Evolutionary conservation across 192 early-diverging fungal genomes (phyloP), one percentile per base, ranked within the genome.

Genomic region (Umbelopsis vinacea): DNA sequence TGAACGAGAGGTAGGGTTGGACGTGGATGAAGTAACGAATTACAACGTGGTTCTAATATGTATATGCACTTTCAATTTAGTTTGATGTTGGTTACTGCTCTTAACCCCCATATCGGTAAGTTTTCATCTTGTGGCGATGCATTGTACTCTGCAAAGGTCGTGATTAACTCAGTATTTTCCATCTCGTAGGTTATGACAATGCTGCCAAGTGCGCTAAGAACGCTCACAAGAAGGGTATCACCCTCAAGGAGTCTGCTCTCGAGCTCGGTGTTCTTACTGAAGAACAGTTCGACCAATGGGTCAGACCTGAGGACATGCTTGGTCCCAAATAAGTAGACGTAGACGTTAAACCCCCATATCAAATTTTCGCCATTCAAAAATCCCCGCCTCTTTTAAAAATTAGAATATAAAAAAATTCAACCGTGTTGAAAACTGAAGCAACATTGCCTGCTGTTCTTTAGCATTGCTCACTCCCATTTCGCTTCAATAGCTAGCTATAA

Each of bases 11-110:
- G 73, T 74, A 69, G 40, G 52, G 7, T 19, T 54, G 6, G 47
- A 14, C 26, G 11, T 0, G 22, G 52, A 37, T 46, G 19, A n/a
- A 21, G 26, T 23, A 14, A 0, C 23, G 9, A 17, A 3, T 53
- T 33, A 45, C 35, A 21, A 48, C 21, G 10, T 24, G 11, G 45
- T 50, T 11, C 19, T 52, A 23, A 29, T 33, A 33, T 47, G 29
- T 23, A 50, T 22, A 33, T 23, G 26, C 0, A 52, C 35, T 35
- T 47, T 23, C 67, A 68, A n/a, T 37, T n/a, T 37, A 63, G 57
- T 46, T 85, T 98, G 67, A 98, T 98, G 98, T 89, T 99, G 74
- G 98, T 99, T 57, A 99, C 98, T 68, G 97, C 98, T 21, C 87
- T 99, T 47, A 99, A 99, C 89, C 95, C 95, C 38, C 86, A 98